phyloP scores from a whole-genome alignment of 2,329 filamentous ascomycete genomes.

The Arthrobotrys sinensis region DNA sequence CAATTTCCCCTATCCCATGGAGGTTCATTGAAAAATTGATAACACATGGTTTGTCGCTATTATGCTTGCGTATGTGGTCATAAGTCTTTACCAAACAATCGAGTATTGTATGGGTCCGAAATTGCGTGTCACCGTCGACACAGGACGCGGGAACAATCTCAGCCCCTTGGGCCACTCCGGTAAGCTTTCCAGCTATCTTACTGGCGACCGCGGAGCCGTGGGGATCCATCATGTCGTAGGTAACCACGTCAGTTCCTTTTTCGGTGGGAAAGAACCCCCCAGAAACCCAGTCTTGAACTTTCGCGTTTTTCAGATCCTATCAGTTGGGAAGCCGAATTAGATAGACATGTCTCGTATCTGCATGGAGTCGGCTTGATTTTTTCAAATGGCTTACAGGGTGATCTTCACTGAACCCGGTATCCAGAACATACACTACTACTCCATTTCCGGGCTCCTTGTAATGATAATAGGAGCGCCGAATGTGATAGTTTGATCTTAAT shows the following conservation, averaged over 20 bases:
- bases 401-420: background rate
- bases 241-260: background rate
- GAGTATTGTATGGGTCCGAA: background rate
- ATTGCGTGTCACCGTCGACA: background rate
- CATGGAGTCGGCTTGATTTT: too few species aligned
- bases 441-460: background rate
- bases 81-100: conserved; percentile 13
- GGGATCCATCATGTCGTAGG: too few species aligned
- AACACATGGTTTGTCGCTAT: conserved; percentile 11
- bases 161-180: conserved; percentile 21
- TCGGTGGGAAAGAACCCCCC: background rate
- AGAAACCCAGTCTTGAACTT: conserved; percentile 22
- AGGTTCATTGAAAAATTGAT: background rate
- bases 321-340: too few species aligned
- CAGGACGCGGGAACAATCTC: conserved; percentile 15
- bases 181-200: conserved; percentile 3
- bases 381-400: background rate
- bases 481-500: too few species aligned
- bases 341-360: too few species aligned
- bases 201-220: conserved; percentile 5
- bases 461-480: background rate
- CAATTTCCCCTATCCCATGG: background rate
- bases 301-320: conserved; percentile 18
- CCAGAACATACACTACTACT: background rate
- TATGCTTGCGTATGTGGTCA: conserved; percentile 23